phyloP scores from a whole-genome alignment of 2,329 filamentous ascomycete species.

The Monosporascus sp. region DNA sequence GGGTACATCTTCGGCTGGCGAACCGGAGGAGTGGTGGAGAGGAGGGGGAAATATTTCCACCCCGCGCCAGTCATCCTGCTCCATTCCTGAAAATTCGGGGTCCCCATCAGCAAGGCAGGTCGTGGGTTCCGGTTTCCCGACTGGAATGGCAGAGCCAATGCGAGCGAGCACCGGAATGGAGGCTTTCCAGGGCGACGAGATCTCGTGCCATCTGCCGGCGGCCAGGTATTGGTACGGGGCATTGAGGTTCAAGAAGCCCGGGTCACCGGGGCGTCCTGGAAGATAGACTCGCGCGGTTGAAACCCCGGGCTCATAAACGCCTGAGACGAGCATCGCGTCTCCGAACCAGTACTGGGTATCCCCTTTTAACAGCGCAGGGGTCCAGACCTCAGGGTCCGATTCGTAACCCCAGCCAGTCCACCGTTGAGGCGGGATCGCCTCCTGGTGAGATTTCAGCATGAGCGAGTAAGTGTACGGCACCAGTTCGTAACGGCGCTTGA shows the following conservation, averaged over 20 bases:
- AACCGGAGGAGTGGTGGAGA: slow-evolving; percentile 5
- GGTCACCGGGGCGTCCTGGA: slow-evolving; percentile 42
- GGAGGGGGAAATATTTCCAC: slow-evolving; percentile 38
- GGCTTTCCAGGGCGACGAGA: slow-evolving; percentile 37
- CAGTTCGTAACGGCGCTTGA: slow-evolving; percentile 65
- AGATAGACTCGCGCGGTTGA: slow-evolving; percentile 55
- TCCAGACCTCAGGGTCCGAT: slow-evolving; percentile 61
- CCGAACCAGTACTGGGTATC: slow-evolving; percentile 72
- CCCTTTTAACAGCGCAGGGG: slow-evolving; percentile 49
- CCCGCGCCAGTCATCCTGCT: slow-evolving; percentile 35
- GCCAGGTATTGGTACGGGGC: slow-evolving; percentile 52
- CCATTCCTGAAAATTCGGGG: slow-evolving; percentile 32
- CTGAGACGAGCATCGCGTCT: slow-evolving; percentile 58
- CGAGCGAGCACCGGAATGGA: slow-evolving; percentile 35
- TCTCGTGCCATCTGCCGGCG: slow-evolving; percentile 33
- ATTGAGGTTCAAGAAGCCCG: slow-evolving; percentile 59
- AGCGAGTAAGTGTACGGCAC: slow-evolving; percentile 67
- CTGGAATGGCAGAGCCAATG: slow-evolving; percentile 32
- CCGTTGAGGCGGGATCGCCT: slow-evolving; percentile 58
- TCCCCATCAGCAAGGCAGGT: slow-evolving; percentile 30
- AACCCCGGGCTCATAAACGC: slow-evolving; percentile 58
- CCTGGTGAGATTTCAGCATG: slow-evolving; percentile 54
- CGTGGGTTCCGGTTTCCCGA: slow-evolving; percentile 29
- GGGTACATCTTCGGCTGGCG: slow-evolving; percentile 2
- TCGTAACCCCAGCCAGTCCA: slow-evolving; percentile 74